phyloP scores from a whole-genome alignment of 2,329 filamentous ascomycete genomes.

The Aschersonia sp. region DNA sequence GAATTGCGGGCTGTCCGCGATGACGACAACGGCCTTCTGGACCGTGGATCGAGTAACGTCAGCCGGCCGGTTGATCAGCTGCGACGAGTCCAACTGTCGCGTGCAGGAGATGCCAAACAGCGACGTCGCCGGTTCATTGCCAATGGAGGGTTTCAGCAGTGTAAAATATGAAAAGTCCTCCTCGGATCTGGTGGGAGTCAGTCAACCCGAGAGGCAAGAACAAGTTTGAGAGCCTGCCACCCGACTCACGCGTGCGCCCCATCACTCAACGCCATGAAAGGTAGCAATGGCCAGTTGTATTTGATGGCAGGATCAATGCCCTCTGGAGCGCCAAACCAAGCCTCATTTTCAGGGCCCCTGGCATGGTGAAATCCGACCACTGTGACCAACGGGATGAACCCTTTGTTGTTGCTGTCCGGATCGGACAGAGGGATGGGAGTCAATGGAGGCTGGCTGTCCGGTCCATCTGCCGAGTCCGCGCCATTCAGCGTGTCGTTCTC shows the following conservation, averaged over 20 bases:
- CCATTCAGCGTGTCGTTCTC: not conserved
- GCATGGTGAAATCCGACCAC: slow-evolving; percentile 80
- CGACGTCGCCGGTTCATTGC: slow-evolving; percentile 49
- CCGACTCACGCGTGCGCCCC: slow-evolving; percentile 74
- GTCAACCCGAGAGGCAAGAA: not conserved
- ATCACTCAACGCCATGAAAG: slow-evolving; percentile 94
- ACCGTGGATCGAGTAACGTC: slow-evolving; percentile 96
- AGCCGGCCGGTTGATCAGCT: slow-evolving; percentile 61
- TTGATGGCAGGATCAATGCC: slow-evolving; percentile 64
- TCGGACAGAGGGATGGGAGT: slow-evolving; percentile 17
- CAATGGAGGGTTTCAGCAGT: slow-evolving; percentile 50
- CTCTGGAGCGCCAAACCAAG: slow-evolving; percentile 68
- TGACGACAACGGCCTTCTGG: slow-evolving; percentile 93
- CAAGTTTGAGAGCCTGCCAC: not conserved
- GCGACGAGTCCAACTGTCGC: slow-evolving; percentile 69
- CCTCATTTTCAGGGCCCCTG: slow-evolving; percentile 81
- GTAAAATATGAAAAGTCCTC: slow-evolving; percentile 99
- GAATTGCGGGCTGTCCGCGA: slow-evolving; percentile 77
- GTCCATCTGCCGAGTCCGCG: slow-evolving; percentile 8
- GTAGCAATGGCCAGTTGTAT: slow-evolving; percentile 81
- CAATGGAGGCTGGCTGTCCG: slow-evolving; percentile 14
- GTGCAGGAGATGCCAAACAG: slow-evolving; percentile 96
- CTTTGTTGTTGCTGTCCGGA: slow-evolving; percentile 15
- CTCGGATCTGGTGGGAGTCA: slow-evolving; percentile 41
- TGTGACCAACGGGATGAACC: slow-evolving; percentile 55